Evolutionary conservation across 345 rosid species (phyloP), one percentile per base, ranked within the genome.

Genomic region (Arabidopsis thaliana): DNA sequence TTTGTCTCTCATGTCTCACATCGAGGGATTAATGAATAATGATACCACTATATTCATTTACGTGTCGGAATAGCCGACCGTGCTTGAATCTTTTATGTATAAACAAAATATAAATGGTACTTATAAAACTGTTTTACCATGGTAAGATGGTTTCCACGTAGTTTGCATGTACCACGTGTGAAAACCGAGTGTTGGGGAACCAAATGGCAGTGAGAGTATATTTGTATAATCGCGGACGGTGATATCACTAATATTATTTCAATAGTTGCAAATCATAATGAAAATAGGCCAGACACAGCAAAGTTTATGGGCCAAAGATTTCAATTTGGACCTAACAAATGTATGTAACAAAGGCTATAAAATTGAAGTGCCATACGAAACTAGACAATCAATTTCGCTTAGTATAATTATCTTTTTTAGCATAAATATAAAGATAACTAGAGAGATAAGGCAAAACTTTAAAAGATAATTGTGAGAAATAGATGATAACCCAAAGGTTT

Each of bases 141-240:
- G 67, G 42, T 58, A 22, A 9, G 32, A 34, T 78, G 25, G 77
- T 57, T 23, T 50, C 77, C 77, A 78, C 73, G 73, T 65, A 5
- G 69, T 10, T 0, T 25, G 55, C 69, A 65, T 59, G 77, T 41
- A 41, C 34, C 81, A 78, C 81, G 73, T 78, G 73, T 57, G 40
- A 28, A 2, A 3, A 71, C 60, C 48, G 8, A n/a, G 10, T 36
- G 71, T 52, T 69, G 48, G 10, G 3, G 62, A 45, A 55, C 59
- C 16, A 28, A 37, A 2, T 11, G 24, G 44, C 11, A 2, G 8
- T 8, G 34, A 28, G 32, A 28, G 32, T 50, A 13, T 8, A n/a
- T 9, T 23, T 32, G 5, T 8, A 38, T 38, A 30, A 12, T 60
- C 36, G 6, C 41, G 23, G 64, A 45, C 70, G 32, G 33, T 23